Conservation (phyloP, 2,329 filamentous ascomycete species). For the Thelonectria discophora region DNA sequence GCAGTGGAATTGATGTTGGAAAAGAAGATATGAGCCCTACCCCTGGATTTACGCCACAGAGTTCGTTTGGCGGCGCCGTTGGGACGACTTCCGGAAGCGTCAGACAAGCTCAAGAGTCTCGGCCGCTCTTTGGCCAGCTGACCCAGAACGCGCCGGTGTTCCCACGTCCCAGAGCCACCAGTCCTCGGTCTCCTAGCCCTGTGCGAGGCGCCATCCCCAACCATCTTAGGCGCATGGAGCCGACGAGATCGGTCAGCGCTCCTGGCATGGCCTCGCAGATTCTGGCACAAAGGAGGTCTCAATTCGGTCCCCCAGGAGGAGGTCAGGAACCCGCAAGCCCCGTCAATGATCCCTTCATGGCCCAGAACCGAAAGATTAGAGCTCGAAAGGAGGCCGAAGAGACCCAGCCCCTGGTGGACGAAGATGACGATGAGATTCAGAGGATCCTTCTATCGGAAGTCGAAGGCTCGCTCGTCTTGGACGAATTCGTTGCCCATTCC, state of each 20-base stretch:
- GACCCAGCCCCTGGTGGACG: constrained; percentile 66
- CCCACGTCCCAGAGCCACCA: constrained; percentile 62
- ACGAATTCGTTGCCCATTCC: constrained; percentile 73
- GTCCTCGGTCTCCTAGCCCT: constrained; percentile 78
- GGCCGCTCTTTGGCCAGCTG: constrained; percentile 65
- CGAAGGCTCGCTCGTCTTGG: constrained; percentile 68
- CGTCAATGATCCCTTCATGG: constrained; percentile 57
- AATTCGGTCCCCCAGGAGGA: constrained; percentile 52
- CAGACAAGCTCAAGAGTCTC: constrained; percentile 50
- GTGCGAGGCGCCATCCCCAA: constrained; percentile 66
- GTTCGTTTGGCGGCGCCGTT: constrained; percentile 64
- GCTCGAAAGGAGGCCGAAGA: constrained; percentile 67
- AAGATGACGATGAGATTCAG: constrained; percentile 75
- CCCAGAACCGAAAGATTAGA: constrained; percentile 61
- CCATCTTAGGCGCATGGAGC: constrained; percentile 59
- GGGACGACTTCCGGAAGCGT: constrained; percentile 47
- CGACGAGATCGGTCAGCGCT: constrained; percentile 66
- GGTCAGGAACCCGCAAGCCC: constrained; percentile 48
- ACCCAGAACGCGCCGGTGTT: constrained; percentile 61
- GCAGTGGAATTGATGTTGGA: constrained; percentile 71
- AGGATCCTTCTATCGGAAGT: constrained; percentile 68
- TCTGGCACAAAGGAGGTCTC: constrained; percentile 52
- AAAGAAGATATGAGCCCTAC: constrained; percentile 70
- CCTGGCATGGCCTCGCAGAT: constrained; percentile 67
- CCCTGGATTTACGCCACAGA: constrained; percentile 63